Base-by-base conservation (phyloP, 805 yeast species). In the Soucietia sequanensis region DNA sequence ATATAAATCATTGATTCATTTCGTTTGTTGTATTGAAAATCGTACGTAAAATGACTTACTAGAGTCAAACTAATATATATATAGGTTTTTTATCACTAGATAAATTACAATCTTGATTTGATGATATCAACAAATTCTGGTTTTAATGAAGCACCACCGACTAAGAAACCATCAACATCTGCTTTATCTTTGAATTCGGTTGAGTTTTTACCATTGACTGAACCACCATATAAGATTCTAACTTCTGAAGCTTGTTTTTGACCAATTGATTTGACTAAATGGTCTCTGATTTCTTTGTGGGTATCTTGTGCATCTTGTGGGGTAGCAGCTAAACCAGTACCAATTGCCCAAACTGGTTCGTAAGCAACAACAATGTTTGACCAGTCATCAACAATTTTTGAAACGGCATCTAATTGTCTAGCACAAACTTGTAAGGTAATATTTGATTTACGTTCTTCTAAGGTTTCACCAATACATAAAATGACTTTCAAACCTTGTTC, bases 291-390 rank as follows among this genome's bases (percentile, higher is more conserved):
- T 52, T 76, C 76, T 62, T 78, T 77, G 75, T 93, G 99, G 58
- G 93, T 87, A 50, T 82, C 88, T 75, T 93, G 96, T 52, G 99
- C 99, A 63, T 93, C 99, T 51, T 84, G 86, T 52, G 99, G 89
- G 54, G 99, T 93, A 44, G 99, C 98, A 56, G 98, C 96, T 61
- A 93, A 80, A 62, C 99, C 99, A 54, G 98, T 90, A 67, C 99
- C 99, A 56, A 93, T 93, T 56, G 99, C 99, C 99, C 99, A 93
- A 52, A 93, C 96, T 56, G 99, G 99, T 76, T 93, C 99, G 75
- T 93, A 93, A 58, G 99, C 99, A 65, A 93, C 72, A 48, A 93
- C 98, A 50, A 93, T 75, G 67, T 85, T 76, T 46, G 84, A 56
- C 98, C 98, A 91, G 81, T 90, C 97, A 41, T 65, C 59, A 45